phyloP scores from a whole-genome alignment of 768 basidiomycete species.

The Phaffia australis region DNA sequence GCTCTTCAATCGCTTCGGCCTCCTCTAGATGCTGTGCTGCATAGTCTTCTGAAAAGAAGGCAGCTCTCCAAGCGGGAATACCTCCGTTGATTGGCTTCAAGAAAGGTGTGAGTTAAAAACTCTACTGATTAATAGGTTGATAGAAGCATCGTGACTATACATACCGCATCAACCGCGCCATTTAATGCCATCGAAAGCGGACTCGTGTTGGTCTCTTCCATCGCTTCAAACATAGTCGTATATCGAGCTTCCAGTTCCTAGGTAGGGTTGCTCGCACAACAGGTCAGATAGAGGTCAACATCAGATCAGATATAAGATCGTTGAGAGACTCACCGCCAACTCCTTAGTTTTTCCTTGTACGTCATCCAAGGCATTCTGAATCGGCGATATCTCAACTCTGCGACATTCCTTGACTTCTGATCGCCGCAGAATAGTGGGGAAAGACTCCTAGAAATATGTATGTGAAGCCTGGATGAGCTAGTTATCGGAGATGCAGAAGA shows the following conservation, averaged over 20 bases:
- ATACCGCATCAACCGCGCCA: conserved; percentile 65
- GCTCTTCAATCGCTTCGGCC: conserved; percentile 56
- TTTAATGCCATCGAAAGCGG: conserved; percentile 78
- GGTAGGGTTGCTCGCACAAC: neutral
- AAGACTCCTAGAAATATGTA: conserved; percentile 17
- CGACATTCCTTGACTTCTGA: conserved; percentile 69
- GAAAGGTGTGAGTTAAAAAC: neutral
- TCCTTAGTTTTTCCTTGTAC: conserved; percentile 72
- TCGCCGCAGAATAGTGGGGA: conserved; percentile 75
- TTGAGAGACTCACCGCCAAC: conserved; percentile 36
- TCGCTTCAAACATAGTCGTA: conserved; percentile 64
- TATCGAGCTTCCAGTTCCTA: conserved; percentile 58
- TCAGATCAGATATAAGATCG: neutral
- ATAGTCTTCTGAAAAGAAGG: conserved; percentile 65
- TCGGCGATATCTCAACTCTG: conserved; percentile 67
- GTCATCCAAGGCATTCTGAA: conserved; percentile 70
- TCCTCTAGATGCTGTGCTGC: conserved; percentile 57
- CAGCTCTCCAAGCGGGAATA: conserved; percentile 26
- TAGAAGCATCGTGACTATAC: conserved; percentile 24
- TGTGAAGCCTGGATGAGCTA: too few species aligned
- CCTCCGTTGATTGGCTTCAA: conserved; percentile 7
- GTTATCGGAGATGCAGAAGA: too few species aligned
- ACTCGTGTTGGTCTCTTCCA: conserved; percentile 53
- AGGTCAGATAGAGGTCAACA: neutral
- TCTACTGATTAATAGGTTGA: neutral